A percentile compares a stretch with the other conserved stretches of the same genome.
Conservation (phyloP, 192 early-diverging fungal species). For the Piromyces sp. region DNA sequence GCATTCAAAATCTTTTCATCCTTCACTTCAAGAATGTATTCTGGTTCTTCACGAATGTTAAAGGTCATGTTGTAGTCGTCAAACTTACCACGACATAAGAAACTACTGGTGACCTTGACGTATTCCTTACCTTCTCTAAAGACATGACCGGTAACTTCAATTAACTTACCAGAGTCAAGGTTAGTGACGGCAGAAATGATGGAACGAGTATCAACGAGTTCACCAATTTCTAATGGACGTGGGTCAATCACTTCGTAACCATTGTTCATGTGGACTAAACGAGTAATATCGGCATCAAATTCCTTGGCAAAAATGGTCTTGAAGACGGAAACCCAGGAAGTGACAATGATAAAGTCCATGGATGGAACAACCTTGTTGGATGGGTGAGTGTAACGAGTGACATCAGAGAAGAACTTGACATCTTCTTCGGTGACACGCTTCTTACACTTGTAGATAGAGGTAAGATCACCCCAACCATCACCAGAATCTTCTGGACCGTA, state of each 20-base stretch:
- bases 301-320: conserved; percentile 82
- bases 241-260: conserved; percentile 67
- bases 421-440: conserved; percentile 35
- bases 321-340: conserved; percentile 75
- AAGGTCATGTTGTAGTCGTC: conserved; percentile 78
- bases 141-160: conserved; percentile 70
- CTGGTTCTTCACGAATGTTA: conserved; percentile 65
- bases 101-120: conserved; percentile 71
- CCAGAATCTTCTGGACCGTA: conserved; percentile 30
- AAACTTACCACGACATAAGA: conserved; percentile 84
- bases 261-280: conserved; percentile 83
- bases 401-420: conserved; percentile 56
- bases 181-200: conserved; percentile 76
- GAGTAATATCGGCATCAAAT: conserved; percentile 82
- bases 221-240: conserved; percentile 59
- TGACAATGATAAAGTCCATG: conserved; percentile 89
- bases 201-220: conserved; percentile 66
- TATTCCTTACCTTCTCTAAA: conserved; percentile 18
- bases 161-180: conserved; percentile 76
- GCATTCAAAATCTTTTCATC: conserved; percentile 78
- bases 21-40: conserved; percentile 50
- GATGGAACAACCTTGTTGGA: conserved; percentile 24
- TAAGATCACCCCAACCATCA: conserved; percentile 30
- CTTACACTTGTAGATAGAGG: conserved; percentile 44
- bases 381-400: conserved; percentile 40